Base-by-base conservation (phyloP, 257 asterid genomes). In the Penstemon barbatus region DNA sequence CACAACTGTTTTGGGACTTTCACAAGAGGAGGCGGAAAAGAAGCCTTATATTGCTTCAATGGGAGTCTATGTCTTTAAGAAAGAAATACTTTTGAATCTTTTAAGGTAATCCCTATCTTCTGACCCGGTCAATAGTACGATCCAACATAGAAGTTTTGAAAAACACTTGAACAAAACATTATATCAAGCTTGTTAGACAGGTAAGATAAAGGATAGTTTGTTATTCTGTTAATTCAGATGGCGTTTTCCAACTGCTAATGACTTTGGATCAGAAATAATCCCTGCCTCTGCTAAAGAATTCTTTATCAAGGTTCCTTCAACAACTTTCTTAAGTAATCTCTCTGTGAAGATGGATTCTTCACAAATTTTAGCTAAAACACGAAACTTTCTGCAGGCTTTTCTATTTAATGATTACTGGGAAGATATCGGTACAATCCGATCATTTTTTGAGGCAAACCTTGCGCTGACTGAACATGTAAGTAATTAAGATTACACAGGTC, bases 381-480 rank as follows among this genome's bases (percentile, higher is more conserved):
- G 56, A 43, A 36, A 55, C 36, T 43, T 36, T 64, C 74, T 79
- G 83, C 89, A 89, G 97, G 98, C 97, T 66, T 88, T 88, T 78
- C 77, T 90, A 63, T 90, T 92, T 70, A 90, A 93, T 40, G 96
- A 90, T 77, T 93, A 93, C 79, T 93, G 98, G 98, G 98, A 93
- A 87, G 98, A 93, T 74, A 90, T 90, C 3, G 98, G 98, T 62
- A 93, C 98, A 12, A 93, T 93, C 76, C 84, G 94, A 58, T 93
- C 98, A 59, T 93, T 93, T 72, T 93, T 90, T 63, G 94, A 90
- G 76, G 97, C 98, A 75, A 93, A 93, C 83, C 96, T 93, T 70
- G 96, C 98, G 77, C 98, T 93, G 6, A 93, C 98, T n/a, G 95
- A 87, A 80, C 97, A 93, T 57, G 98, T 87, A 86, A 86, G 96